Evolutionary conservation across 2,329 filamentous ascomycete species (phyloP).

Genomic region (Alternaria conjuncta): DNA sequence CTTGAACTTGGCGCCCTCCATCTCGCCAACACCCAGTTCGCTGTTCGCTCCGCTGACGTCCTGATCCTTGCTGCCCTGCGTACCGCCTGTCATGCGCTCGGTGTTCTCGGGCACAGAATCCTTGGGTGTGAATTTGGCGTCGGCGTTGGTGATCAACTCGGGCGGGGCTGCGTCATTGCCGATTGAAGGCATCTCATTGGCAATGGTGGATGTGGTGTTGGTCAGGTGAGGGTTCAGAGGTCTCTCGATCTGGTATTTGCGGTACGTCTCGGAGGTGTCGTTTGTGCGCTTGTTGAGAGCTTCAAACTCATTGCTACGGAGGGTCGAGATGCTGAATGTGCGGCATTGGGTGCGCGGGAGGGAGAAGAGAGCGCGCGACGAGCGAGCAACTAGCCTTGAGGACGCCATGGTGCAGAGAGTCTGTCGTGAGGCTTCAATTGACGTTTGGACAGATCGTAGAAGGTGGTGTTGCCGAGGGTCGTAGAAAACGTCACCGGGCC

Average conservation of each 20-base stretch:
- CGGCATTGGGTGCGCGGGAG: slow-evolving; percentile 42
- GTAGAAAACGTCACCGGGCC: slow-evolving; percentile 31
- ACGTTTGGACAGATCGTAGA: slow-evolving; percentile 6
- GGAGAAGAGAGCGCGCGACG: slow-evolving; percentile 50
- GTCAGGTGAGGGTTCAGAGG: slow-evolving; percentile 67
- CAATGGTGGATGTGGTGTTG: slow-evolving; percentile 68
- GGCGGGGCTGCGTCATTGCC: slow-evolving; percentile 65
- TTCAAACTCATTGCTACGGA: slow-evolving; percentile 47
- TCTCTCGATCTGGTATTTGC: slow-evolving; percentile 64
- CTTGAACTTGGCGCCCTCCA: slow-evolving; percentile 68
- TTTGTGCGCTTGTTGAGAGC: slow-evolving; percentile 58
- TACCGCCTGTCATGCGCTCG: slow-evolving; percentile 69
- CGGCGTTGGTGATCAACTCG: slow-evolving; percentile 64
- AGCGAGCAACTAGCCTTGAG: slow-evolving; percentile 54
- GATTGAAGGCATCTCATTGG: slow-evolving; percentile 67
- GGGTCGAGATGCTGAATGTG: slow-evolving; percentile 48
- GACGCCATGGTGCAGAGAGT: slow-evolving; percentile 52
- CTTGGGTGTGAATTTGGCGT: slow-evolving; percentile 63
- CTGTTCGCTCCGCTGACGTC: slow-evolving; percentile 36
- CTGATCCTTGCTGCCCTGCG: slow-evolving; percentile 58
- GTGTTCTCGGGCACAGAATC: slow-evolving; percentile 68
- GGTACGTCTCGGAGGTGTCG: slow-evolving; percentile 61
- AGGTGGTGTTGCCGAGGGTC: slow-evolving; percentile 25
- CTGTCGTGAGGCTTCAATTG: slow-evolving; percentile 22
- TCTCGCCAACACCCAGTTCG: slow-evolving; percentile 42